These are phyloP conservation scores for Coemansia sp. DNA, from an alignment of 192 early-diverging fungal genomes.

Conservation along the genomic window DNA sequence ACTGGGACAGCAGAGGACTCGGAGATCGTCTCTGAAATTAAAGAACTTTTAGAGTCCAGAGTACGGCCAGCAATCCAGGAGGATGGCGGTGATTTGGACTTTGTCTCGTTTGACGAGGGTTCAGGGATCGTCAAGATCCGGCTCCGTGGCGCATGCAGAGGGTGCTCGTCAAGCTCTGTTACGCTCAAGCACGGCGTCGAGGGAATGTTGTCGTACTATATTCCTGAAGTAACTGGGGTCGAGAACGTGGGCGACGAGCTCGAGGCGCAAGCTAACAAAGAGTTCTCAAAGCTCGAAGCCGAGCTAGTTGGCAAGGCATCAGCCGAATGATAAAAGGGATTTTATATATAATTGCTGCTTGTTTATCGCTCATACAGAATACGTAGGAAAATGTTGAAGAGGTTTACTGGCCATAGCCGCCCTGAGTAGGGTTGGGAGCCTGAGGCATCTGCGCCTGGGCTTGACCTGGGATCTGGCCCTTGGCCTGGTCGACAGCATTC, in stretches of 20 bases:
- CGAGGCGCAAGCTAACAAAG: slow-evolving; percentile 71
- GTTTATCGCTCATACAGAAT: not conserved
- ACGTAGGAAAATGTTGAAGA: no score
- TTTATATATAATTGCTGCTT: no score
- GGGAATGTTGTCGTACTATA: slow-evolving; percentile 98
- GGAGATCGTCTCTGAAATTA: slow-evolving; percentile 96
- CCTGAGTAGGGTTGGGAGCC: not conserved
- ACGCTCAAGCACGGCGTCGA: slow-evolving; percentile 99
- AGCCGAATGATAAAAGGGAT: not conserved
- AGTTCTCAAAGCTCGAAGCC: slow-evolving; percentile 90
- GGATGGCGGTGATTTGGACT: slow-evolving; percentile 99
- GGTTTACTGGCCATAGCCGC: not conserved
- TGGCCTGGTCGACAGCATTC: not conserved
- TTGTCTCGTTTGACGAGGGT: slow-evolving; percentile 76
- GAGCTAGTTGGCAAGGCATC: slow-evolving; percentile 11
- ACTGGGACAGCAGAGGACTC: slow-evolving; percentile 61
- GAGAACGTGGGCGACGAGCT: slow-evolving; percentile 87
- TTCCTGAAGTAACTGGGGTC: slow-evolving; percentile 86
- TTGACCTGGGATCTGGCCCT: not conserved
- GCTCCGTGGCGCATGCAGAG: slow-evolving; percentile 92
- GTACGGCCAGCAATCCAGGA: slow-evolving; percentile 97
- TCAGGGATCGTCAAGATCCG: slow-evolving; percentile 86
- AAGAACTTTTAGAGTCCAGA: slow-evolving; percentile 93
- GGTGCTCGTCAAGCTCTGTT: slow-evolving; percentile 82
- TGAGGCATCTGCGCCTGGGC: not conserved